These are phyloP conservation scores for Elsinoe australis DNA, from an alignment of 2,329 filamentous ascomycete species.

Conservation along the genomic window DNA sequence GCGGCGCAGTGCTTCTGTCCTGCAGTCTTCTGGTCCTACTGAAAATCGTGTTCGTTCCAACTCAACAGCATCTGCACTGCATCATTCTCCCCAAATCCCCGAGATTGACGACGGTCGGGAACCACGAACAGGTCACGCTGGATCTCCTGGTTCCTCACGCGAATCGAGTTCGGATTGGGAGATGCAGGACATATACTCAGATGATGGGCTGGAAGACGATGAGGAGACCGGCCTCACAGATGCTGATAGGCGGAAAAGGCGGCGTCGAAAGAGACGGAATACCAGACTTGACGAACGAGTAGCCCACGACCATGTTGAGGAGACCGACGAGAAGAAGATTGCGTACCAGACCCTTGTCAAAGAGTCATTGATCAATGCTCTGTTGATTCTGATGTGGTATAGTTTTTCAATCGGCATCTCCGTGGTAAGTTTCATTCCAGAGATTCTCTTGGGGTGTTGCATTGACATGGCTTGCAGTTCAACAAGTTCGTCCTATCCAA, in stretches of 20 bases:
- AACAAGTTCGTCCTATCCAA: conserved; percentile 99
- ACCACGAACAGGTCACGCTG: conserved; percentile 3
- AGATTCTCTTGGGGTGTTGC: too few species aligned
- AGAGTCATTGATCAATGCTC: conserved; percentile 63
- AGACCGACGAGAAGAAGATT: conserved; percentile 64
- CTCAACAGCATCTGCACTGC: conserved; percentile 18
- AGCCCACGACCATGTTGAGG: conserved; percentile 51
- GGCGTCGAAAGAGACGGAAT: conserved; percentile 56
- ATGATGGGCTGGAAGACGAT: conserved; percentile 66
- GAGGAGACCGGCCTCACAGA: conserved; percentile 82
- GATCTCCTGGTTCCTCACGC: conserved; percentile 18
- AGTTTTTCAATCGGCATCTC: conserved; percentile 90
- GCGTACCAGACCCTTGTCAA: conserved; percentile 67
- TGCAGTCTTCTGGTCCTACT: conserved; percentile 1
- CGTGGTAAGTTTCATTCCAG: conserved; percentile 54
- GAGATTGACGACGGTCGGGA: conserved; percentile 26
- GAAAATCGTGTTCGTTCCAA: conserved; percentile 9
- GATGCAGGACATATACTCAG: conserved; percentile 52
- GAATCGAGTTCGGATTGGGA: conserved; percentile 47
- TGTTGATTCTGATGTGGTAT: conserved; percentile 80
- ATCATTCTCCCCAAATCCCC: conserved; percentile 24
- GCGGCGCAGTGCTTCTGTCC: conserved; percentile 16
- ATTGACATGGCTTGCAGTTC: conserved; percentile 62
- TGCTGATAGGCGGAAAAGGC: conserved; percentile 61
- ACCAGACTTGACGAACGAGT: conserved; percentile 64